These are phyloP conservation scores for Dactylellina leptospora DNA, from an alignment of 2,329 filamentous ascomycete species.

Conservation along the genomic window DNA sequence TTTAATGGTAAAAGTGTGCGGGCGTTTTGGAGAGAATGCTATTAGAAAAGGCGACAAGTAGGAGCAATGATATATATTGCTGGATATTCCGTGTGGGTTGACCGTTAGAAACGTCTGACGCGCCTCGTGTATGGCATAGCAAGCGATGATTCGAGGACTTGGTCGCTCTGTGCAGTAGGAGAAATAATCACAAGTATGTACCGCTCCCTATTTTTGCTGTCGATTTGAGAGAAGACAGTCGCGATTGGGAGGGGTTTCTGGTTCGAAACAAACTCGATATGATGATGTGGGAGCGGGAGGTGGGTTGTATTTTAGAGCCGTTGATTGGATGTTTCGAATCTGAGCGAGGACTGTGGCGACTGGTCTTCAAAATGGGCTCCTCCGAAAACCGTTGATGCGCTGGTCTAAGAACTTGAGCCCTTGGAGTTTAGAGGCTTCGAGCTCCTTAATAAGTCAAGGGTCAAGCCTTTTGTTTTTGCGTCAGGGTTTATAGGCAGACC, in stretches of 20 bases:
- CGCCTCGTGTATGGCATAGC: slow-evolving; percentile 42
- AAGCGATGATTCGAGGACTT: slow-evolving; percentile 38
- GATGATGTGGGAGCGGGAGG: slow-evolving; percentile 22
- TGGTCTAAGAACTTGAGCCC: slow-evolving; percentile 11
- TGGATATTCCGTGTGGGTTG: slow-evolving; percentile 10
- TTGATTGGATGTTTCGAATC: slow-evolving; percentile 23
- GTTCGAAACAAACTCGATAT: slow-evolving; percentile 31
- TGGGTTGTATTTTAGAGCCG: slow-evolving; percentile 25
- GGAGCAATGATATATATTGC: slow-evolving; percentile 18
- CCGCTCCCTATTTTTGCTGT: slow-evolving; percentile 8
- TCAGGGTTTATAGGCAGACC: slow-evolving; percentile 20
- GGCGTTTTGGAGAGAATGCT: slow-evolving; percentile 21
- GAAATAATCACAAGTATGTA: slow-evolving; percentile 23
- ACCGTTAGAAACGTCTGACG: slow-evolving; percentile 23
- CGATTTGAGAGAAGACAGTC: slow-evolving; percentile 13
- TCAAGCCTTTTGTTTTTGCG: slow-evolving; percentile 11
- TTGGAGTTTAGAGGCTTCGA: slow-evolving; percentile 29
- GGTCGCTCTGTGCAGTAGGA: slow-evolving; percentile 14
- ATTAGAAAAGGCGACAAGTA: slow-evolving; percentile 19
- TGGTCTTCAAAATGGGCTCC: slow-evolving; percentile 31
- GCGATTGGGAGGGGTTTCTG: slow-evolving; percentile 29
- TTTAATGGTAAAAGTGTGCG: slow-evolving; percentile 7
- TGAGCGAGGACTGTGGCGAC: slow-evolving; percentile 18
- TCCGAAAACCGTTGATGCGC: slow-evolving; percentile 25
- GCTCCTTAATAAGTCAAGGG: slow-evolving; percentile 26